A percentile compares a stretch with the other conserved stretches of the same genome.
phyloP scores from a whole-genome alignment of 2,329 filamentous ascomycete species.

The Rhynchosporium graminicola region DNA sequence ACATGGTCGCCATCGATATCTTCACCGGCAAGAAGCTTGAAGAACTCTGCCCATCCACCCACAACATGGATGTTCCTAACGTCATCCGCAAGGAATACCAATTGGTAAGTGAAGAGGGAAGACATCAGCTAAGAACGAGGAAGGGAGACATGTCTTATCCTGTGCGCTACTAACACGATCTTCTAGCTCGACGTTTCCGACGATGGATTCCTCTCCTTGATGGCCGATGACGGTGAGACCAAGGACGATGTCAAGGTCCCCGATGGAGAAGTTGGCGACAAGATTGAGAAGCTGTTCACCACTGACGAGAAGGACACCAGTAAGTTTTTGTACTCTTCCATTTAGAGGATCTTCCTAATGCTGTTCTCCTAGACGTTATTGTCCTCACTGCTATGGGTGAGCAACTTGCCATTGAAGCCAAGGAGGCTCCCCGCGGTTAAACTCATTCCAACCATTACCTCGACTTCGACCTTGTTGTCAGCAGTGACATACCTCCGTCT shows the following conservation, averaged over 20 bases:
- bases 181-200: constrained; percentile 87
- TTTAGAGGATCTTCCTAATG: background rate
- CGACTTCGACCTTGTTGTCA: constrained; percentile 38
- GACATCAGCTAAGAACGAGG: background rate
- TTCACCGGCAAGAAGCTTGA: constrained; percentile 99
- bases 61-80: constrained; percentile 97
- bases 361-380: constrained; percentile 67
- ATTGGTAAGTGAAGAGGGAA: constrained; percentile 69
- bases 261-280: constrained; percentile 84
- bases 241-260: constrained; percentile 97
- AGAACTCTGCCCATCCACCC: constrained; percentile 97
- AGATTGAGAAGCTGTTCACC: constrained; percentile 79
- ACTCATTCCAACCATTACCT: constrained; percentile 28
- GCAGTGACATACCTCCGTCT: constrained; percentile 36
- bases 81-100: constrained; percentile 89
- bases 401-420: constrained; percentile 87
- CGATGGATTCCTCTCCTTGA: constrained; percentile 92
- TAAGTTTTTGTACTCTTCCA: constrained; percentile 55
- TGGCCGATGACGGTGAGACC: constrained; percentile 79
- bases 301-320: constrained; percentile 90
- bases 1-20: constrained; percentile 96
- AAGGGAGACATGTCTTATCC: background rate
- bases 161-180: constrained; percentile 8
- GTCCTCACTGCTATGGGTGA: constrained; percentile 96
- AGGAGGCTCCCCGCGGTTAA: constrained; percentile 71